Evolutionary conservation across 768 basidiomycete species (phyloP).

Genomic region (Gloeopeniophorella convolvens): DNA sequence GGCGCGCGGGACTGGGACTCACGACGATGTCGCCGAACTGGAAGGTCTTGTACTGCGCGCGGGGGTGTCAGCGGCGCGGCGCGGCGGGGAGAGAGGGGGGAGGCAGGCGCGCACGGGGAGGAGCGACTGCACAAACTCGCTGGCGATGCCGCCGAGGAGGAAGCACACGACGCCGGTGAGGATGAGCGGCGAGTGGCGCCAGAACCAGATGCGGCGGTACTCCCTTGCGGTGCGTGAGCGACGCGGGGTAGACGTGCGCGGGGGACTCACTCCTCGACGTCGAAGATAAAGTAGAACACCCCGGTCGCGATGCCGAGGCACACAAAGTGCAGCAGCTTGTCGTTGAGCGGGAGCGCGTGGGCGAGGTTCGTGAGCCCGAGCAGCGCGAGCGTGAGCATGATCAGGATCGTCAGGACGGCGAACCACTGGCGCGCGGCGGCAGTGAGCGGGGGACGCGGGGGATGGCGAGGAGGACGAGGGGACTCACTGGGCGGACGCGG

Average conservation of each 20-base stretch:
- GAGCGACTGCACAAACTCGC: conserved; percentile 74
- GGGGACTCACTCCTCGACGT: conserved; percentile 73
- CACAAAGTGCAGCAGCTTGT: conserved; percentile 74
- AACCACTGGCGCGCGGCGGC: conserved; percentile 59
- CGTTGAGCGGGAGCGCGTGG: conserved; percentile 59
- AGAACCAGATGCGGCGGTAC: conserved; percentile 79
- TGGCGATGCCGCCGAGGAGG: conserved; percentile 74
- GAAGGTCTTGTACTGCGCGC: conserved; percentile 57
- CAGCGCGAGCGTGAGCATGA: conserved; percentile 66
- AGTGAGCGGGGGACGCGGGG: background rate
- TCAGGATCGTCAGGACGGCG: conserved; percentile 55
- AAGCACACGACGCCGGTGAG: conserved; percentile 66
- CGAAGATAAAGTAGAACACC: conserved; percentile 83
- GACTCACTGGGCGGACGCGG: conserved; percentile 60
- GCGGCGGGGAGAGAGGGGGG: background rate
- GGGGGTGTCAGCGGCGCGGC: background rate
- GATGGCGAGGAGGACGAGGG: background rate
- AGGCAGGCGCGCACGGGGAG: conserved; percentile 47
- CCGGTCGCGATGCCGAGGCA: conserved; percentile 71
- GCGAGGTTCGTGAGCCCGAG: conserved; percentile 73
- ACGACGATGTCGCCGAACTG: conserved; percentile 70
- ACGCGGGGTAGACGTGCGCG: conserved; percentile 1
- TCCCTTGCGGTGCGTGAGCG: conserved; percentile 40
- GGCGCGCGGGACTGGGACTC: conserved; percentile 21
- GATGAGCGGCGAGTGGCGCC: conserved; percentile 66